Conservation (phyloP, 2,329 filamentous ascomycete species). For the Alternaria sp. region DNA sequence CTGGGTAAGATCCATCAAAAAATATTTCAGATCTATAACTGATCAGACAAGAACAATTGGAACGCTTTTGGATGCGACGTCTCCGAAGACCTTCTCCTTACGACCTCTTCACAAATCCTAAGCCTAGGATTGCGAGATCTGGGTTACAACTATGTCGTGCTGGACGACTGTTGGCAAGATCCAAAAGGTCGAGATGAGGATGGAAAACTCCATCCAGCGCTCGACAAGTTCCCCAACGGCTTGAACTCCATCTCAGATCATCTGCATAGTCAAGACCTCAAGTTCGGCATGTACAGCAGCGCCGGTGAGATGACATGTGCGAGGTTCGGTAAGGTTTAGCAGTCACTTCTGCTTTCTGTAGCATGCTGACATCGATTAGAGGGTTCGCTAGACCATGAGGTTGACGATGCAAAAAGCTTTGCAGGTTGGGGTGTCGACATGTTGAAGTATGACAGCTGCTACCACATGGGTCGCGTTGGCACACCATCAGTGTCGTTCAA, state of each 20-base stretch:
- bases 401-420: constrained; percentile 38
- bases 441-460: constrained; percentile 52
- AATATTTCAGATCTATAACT: background rate
- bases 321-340: constrained; percentile 56
- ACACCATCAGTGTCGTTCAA: constrained; percentile 38
- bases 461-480: constrained; percentile 40
- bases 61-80: constrained; percentile 40
- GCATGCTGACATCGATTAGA: constrained; percentile 19
- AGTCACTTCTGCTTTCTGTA: background rate
- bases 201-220: constrained; percentile 48
- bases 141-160: constrained; percentile 61
- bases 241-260: constrained; percentile 62
- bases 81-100: constrained; percentile 39
- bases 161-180: constrained; percentile 67
- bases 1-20: constrained; percentile 20
- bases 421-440: constrained; percentile 48
- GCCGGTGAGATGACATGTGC: constrained; percentile 64
- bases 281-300: constrained; percentile 70
- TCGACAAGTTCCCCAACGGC: constrained; percentile 69
- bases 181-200: constrained; percentile 57
- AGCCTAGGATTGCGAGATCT: constrained; percentile 39
- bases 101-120: constrained; percentile 34
- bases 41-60: constrained; percentile 32
- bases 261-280: constrained; percentile 58
- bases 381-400: constrained; percentile 38